Evolutionary conservation across 352 stramenopile genomes (phyloP).

Genomic region (Ophiocytium majus): DNA sequence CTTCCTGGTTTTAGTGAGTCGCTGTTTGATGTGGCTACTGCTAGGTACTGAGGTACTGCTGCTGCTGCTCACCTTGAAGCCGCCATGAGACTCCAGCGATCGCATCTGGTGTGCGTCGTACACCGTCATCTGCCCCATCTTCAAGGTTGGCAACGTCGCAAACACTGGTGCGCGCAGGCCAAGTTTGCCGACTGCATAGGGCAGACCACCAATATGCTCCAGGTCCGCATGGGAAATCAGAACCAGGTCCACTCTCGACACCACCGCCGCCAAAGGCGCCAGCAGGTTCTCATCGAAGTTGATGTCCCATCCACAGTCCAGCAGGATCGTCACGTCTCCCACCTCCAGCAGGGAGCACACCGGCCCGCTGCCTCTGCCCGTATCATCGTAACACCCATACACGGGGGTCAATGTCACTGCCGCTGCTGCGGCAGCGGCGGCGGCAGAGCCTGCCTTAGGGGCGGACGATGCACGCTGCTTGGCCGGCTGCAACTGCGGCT

Average conservation of each 20-base stretch:
- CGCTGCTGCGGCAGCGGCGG: no score
- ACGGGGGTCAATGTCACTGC: slow-evolving; percentile 53
- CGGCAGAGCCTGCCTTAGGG: no score
- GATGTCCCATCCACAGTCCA: slow-evolving; percentile 62
- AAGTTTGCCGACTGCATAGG: slow-evolving; percentile 54
- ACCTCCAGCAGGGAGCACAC: slow-evolving; percentile 56
- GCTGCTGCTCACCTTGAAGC: slow-evolving; percentile 34
- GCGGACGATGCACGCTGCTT: no score
- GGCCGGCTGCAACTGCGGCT: no score
- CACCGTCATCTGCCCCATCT: slow-evolving; percentile 57
- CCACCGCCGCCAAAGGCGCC: slow-evolving; percentile 51
- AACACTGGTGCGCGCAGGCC: slow-evolving; percentile 49
- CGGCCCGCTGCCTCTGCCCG: slow-evolving; percentile 35
- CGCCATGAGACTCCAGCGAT: background rate
- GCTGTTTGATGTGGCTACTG: no score
- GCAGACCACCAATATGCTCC: slow-evolving; percentile 55
- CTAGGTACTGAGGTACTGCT: no score
- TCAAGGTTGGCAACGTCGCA: slow-evolving; percentile 50
- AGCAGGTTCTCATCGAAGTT: slow-evolving; percentile 58
- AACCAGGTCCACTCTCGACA: slow-evolving; percentile 57
- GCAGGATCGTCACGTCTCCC: slow-evolving; percentile 58
- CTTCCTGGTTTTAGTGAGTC: no score
- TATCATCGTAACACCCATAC: slow-evolving; percentile 52
- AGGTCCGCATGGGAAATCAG: slow-evolving; percentile 61
- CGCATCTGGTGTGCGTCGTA: slow-evolving; percentile 49